Percentiles rank a stretch among this genome's conserved stretches.
Conservation (phyloP, 176 grass and related monocot species). For the Avena sativa region DNA sequence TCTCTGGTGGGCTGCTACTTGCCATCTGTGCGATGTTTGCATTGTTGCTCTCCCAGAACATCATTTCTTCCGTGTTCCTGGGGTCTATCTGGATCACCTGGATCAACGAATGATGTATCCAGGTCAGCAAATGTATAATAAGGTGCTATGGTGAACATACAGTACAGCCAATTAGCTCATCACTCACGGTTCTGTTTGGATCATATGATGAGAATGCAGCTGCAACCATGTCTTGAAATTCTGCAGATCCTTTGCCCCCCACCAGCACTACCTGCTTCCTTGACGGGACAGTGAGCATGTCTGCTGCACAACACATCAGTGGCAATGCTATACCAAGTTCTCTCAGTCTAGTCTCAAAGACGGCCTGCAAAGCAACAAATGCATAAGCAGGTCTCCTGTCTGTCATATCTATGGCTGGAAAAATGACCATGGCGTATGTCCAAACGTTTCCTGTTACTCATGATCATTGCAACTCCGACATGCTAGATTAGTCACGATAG, state of each 20-base stretch:
- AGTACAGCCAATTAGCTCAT: neutral
- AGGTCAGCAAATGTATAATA: constrained; percentile 2
- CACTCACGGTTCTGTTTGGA: constrained; percentile 84
- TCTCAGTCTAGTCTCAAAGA: constrained; percentile 73
- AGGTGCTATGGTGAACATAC: neutral
- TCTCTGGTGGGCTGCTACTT: constrained; percentile 34
- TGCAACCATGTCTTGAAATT: constrained; percentile 64
- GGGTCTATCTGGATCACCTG: constrained; percentile 83
- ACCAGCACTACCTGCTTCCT: constrained; percentile 89
- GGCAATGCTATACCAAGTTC: constrained; percentile 87
- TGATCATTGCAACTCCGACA: neutral
- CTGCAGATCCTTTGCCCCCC: constrained; percentile 64
- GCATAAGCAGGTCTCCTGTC: constrained; percentile 8
- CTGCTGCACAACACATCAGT: constrained; percentile 87
- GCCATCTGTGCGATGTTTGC: constrained; percentile 63
- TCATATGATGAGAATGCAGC: constrained; percentile 73
- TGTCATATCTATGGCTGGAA: neutral
- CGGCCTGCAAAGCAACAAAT: constrained; percentile 57
- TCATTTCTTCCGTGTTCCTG: constrained; percentile 58
- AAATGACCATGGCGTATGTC: neutral
- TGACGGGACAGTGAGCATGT: constrained; percentile 72
- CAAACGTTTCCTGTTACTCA: neutral
- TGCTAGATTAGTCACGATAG: neutral
- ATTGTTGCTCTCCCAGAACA: constrained; percentile 72
- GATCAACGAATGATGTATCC: constrained; percentile 31